Evolutionary conservation across 306 rosid species (phyloP).

Genomic region (Quercus aquifolioides): DNA sequence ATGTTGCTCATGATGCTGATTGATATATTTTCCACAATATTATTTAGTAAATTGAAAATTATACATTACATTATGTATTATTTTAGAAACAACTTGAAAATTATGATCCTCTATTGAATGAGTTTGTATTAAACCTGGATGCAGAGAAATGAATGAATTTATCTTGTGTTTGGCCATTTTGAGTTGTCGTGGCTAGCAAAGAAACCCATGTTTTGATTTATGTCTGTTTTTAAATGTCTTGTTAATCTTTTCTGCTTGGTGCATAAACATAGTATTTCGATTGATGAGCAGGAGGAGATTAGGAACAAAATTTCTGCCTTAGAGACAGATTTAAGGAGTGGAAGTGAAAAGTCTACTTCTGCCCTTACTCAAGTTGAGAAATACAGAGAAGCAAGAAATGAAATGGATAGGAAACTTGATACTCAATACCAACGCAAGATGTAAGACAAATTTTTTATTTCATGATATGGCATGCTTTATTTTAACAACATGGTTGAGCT

Average conservation of each 20-base stretch:
- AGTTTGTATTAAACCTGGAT: background rate
- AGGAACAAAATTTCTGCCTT: constrained; percentile 61
- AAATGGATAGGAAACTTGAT: constrained; percentile 70
- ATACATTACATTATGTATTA: background rate
- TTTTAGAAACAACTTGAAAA: background rate
- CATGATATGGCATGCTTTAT: background rate
- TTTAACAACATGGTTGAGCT: background rate
- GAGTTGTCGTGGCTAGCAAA: background rate
- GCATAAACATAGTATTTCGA: background rate
- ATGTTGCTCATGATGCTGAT: constrained; percentile 1
- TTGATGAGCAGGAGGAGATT: constrained; percentile 66
- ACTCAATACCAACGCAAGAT: constrained; percentile 75
- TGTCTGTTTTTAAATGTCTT: background rate
- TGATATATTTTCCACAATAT: constrained; percentile 1
- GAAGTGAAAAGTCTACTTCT: constrained; percentile 49
- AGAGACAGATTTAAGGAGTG: constrained; percentile 55
- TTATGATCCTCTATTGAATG: background rate
- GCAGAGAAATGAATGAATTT: background rate
- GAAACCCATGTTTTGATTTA: background rate
- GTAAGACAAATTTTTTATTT: constrained; percentile 42
- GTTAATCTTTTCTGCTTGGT: background rate
- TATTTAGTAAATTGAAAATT: background rate
- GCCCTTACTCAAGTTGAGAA: constrained; percentile 58
- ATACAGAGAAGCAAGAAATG: constrained; percentile 74
- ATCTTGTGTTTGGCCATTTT: background rate